Conservation (phyloP, 2,329 filamentous ascomycete genomes). For the Aspergillus carbonarius region DNA sequence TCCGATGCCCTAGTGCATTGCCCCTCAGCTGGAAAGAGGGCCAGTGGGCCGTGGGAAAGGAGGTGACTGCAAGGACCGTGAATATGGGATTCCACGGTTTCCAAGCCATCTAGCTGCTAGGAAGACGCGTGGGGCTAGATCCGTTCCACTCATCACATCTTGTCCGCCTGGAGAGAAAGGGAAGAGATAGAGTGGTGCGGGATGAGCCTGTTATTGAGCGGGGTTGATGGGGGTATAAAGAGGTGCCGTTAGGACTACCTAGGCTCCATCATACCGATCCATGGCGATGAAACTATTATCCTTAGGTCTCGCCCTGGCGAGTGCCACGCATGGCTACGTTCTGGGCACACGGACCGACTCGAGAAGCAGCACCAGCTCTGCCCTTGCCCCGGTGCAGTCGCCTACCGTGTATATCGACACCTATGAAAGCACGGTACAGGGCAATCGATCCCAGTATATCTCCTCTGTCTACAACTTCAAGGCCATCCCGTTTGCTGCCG, state of each 20-base stretch:
- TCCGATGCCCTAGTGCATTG: background rate
- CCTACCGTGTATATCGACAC: conserved; percentile 8
- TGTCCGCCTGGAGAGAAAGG: no score
- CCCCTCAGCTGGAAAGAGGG: background rate
- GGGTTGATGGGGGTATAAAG: background rate
- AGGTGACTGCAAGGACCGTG: background rate
- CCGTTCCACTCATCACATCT: no score
- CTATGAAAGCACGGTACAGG: conserved; percentile 20
- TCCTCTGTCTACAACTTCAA: conserved; percentile 20
- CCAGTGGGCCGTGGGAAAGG: background rate
- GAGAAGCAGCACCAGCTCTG: background rate
- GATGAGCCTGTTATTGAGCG: no score
- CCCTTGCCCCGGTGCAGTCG: background rate
- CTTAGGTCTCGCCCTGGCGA: background rate
- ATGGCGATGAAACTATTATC: background rate
- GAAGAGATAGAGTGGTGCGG: no score
- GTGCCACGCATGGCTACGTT: background rate
- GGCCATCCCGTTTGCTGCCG: conserved; percentile 23
- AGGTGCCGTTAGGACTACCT: background rate
- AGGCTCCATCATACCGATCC: background rate
- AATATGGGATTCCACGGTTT: no score
- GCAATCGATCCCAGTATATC: conserved; percentile 21
- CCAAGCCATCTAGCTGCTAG: background rate
- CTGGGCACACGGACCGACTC: background rate
- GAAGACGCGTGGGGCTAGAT: background rate